Base-by-base conservation (phyloP, 2,329 filamentous ascomycete species). In the Arthrinium puccinioides region DNA sequence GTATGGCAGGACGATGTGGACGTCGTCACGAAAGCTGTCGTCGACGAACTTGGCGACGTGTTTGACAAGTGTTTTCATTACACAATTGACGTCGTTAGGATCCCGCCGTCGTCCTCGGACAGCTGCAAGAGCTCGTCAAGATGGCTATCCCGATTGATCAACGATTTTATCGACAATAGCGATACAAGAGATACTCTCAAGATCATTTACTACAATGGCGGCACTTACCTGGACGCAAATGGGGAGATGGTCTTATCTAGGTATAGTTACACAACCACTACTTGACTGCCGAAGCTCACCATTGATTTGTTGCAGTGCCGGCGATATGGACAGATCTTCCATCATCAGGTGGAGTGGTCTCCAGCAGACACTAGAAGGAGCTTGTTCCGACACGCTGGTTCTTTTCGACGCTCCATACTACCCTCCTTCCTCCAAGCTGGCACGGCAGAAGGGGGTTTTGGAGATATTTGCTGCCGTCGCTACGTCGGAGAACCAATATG, bases 351-450 rank as follows among this genome's bases (percentile, higher is more conserved):
- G 74, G 74, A 71, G 63, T 41, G 66, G 66, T 15, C 69, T 79
- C 25, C 73, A 78, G 49, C 68, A 70, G 42, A 67, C 69, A 13
- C 58, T 79, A 7, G 74, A 79, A 50, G 70, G 75, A 41, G 70
- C 72, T 2, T 62, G 60, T 21, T 66, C 73, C 4, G 74, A 79
- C 49, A 72, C 69, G 5, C 59, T 79, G 15, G 64, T 79, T 38
- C 59, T 79, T 23, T 74, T 79, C 70, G 74, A 79, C 52, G 67
- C 73, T 6, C 69, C 70, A 0, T 78, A 75, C 49, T 77, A 72
- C 36, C 72, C 72, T 2, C 72, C 72, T 2, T 71, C 70, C 8
- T 67, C 69, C 3, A 69, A 64, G 43, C 67, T 73, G 50, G 59
- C 66, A 21, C 68, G 72, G 6, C 67, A 70, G 36, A 64, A 64